Evolutionary conservation across 2,329 filamentous ascomycete species (phyloP).

Genomic region (Fusarium pseudoanthophilum): DNA sequence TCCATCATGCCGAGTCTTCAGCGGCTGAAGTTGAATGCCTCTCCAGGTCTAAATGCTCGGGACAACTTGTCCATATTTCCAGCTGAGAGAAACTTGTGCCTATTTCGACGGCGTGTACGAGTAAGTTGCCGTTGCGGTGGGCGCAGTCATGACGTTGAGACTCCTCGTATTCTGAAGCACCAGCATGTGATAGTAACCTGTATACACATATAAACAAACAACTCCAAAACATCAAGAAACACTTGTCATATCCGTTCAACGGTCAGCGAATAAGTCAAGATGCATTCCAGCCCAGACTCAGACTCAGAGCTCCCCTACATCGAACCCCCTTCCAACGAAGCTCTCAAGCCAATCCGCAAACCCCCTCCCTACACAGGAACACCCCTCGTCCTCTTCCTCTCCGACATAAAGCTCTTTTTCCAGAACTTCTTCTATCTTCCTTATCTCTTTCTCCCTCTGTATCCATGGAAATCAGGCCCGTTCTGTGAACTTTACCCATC

Average conservation of each 20-base stretch:
- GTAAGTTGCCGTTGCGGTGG: conserved; percentile 72
- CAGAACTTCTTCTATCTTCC: conserved; percentile 9
- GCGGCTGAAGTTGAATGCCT: rapidly evolving
- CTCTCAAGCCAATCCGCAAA: conserved; percentile 1
- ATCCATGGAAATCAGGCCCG: not conserved
- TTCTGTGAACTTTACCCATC: conserved; percentile 21
- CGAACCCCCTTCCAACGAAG: conserved; percentile 6
- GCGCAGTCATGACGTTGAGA: conserved; percentile 57
- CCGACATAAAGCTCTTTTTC: conserved; percentile 17
- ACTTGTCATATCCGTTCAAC: no score
- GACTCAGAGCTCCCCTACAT: conserved; percentile 10
- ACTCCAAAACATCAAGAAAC: not conserved
- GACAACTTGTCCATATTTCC: rapidly evolving
- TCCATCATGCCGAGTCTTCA: not conserved
- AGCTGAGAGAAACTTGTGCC: rapidly evolving
- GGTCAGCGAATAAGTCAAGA: not conserved
- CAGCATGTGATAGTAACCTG: not conserved
- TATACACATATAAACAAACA: not conserved
- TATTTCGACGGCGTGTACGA: conserved; percentile 54
- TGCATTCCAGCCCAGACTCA: not conserved
- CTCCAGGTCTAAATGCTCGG: not conserved
- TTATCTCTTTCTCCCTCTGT: conserved; percentile 10
- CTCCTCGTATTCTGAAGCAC: not conserved
- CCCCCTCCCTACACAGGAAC: conserved; percentile 26
- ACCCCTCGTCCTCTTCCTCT: conserved; percentile 5